Base-by-base conservation (phyloP, 129 eudicot species). In the Artemisia tridentata region DNA sequence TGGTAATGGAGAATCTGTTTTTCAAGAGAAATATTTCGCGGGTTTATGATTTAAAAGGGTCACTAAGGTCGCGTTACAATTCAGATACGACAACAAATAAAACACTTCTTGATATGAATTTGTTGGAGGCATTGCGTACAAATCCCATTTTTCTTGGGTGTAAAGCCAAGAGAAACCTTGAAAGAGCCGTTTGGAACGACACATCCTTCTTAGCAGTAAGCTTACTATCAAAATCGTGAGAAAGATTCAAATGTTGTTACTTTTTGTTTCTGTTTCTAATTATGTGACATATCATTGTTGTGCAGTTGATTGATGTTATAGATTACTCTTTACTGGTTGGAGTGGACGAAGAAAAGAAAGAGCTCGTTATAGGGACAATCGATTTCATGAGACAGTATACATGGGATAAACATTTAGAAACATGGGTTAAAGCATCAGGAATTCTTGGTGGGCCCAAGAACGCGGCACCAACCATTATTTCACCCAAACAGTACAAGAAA, bases 371-470 rank as follows among this genome's bases (percentile, higher is more conserved):
- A 9, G 99, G 99, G 51, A 95, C 86, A 34, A 95, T 95, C 7
- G 99, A 95, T 81, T 95, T 81, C 74, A 87, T 95, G 97, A 85
- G 99, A 63, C 97, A 95, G 6, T 95, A 95, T 72, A 90, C 99
- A 17, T 95, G 99, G 99, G 99, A 95, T 80, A 95, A 95, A 76
- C 99, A 90, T 61, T 74, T 95, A 61, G 99, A 95, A 84, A 95
- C 97, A 15, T 95, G 99, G 99, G 99, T 90, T 8, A 95, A 95
- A 84, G 95, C 96, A 8, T 95, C 97, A 11, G 97, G 99, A 7
- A 90, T 95, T 64, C 80, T 95, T 18, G 99, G 99, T 41, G 99
- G 99, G 18, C 96, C 96, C 23, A 95, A 90, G 79, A 90, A 95
- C 49, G 89, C 91, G 7, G 69, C 97, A 4, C 99, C 99, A 15